Evolutionary conservation across 2,329 filamentous ascomycete genomes (phyloP), one percentile per base, ranked within the genome.

Genomic region (Colletotrichum liriopes): DNA sequence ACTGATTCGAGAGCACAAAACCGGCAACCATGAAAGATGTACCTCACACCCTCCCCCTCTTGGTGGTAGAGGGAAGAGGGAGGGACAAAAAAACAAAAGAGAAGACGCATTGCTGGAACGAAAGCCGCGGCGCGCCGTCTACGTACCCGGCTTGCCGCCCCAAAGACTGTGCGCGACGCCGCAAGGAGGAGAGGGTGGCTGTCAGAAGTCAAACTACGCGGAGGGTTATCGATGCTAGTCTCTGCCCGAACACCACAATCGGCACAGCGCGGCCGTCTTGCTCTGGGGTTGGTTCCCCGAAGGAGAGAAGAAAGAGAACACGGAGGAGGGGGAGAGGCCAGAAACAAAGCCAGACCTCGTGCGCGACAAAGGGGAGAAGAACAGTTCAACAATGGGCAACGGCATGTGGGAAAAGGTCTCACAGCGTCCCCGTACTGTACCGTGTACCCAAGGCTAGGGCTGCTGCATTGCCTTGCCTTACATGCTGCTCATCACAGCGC

Each of bases 401-500:
- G 32, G 39, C 35, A 68, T 71, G 29, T 67, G 32, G 41, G 37
- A 55, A 37, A 26, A 71, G n/a, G 67, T 71, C 56, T 62, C 58
- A 35, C 49, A 67, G 47, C 59, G 66, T 56, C 63, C 51, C 45
- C 16, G 20, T 35, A 29, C 32, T 5, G 35, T 45, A 51, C 29
- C 55, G 32, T 41, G 45, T 45, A 51, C 29, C 60, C 45, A 45
- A 71, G 65, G 63, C 60, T 55, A 67, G 65, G 67, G 66, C 67
- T 73, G 66, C 64, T 73, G 73, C 74, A 70, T 65, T 65, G 65
- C 55, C 54, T 64, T 69, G 65, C 60, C 60, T 64, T 70, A 65
- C 70, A 71, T 68, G 49, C 18, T 18, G 58, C 41, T 67, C 67
- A 45, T 61, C 56, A n/a, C 39, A 43, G 43, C 49, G 61, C 65